These are phyloP conservation scores for Skeletonema marinoi DNA, from an alignment of 108 stramenopile genomes.

Conservation along the genomic window DNA sequence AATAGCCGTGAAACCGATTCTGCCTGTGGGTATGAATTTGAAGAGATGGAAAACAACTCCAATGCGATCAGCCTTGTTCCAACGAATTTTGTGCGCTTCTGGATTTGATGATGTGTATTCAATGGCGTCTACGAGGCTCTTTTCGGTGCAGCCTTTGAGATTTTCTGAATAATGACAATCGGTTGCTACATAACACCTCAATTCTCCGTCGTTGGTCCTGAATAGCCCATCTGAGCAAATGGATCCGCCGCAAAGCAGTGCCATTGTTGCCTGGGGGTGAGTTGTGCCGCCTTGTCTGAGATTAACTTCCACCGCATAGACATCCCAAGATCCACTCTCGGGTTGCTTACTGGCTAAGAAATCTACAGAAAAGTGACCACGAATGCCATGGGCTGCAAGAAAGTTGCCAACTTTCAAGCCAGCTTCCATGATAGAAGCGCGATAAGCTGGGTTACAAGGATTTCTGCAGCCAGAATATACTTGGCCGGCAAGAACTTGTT, in stretches of 20 bases:
- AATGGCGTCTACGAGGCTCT: slow-evolving; percentile 16
- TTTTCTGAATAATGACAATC: slow-evolving; percentile 12
- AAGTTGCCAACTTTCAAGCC: slow-evolving; percentile 27
- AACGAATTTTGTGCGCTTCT: slow-evolving; percentile 15
- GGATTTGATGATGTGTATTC: slow-evolving; percentile 17
- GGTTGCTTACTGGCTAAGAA: slow-evolving; percentile 36
- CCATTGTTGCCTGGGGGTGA: slow-evolving; percentile 37
- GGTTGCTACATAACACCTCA: slow-evolving; percentile 34
- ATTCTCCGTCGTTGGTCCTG: slow-evolving; percentile 27
- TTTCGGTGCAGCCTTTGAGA: slow-evolving; percentile 27
- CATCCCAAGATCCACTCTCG: slow-evolving; percentile 21
- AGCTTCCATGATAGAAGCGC: slow-evolving; percentile 12
- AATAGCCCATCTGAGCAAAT: slow-evolving; percentile 34
- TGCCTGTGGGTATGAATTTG: slow-evolving; percentile 24
- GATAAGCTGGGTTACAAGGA: slow-evolving; percentile 17
- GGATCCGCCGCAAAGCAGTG: slow-evolving; percentile 32
- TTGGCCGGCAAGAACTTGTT: slow-evolving; percentile 35
- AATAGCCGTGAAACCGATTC: slow-evolving; percentile 42
- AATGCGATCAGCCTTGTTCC: slow-evolving; percentile 29
- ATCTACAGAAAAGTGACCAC: slow-evolving; percentile 39
- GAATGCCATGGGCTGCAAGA: slow-evolving; percentile 22
- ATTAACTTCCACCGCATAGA: slow-evolving; percentile 35
- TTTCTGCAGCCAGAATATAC: slow-evolving; percentile 37
- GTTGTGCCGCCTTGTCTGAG: slow-evolving; percentile 43
- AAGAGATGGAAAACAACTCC: slow-evolving; percentile 45